These are phyloP conservation scores for Phytophthora rubi DNA, from an alignment of 352 stramenopile genomes.

Conservation along the genomic window DNA sequence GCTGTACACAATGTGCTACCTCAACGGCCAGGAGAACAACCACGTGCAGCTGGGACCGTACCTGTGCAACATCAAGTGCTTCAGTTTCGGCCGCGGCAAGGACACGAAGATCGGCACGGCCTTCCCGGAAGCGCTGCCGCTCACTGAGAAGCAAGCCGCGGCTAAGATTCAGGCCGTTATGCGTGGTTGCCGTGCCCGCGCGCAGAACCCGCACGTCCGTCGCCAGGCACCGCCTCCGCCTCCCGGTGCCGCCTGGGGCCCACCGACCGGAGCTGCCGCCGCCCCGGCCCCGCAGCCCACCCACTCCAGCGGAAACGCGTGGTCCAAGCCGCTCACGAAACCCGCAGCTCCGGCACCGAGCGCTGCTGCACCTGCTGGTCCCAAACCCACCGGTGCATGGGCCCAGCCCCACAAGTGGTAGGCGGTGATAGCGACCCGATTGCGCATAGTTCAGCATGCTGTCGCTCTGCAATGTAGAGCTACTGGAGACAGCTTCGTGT, in stretches of 20 bases:
- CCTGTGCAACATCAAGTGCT: slow-evolving; percentile 91
- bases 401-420: slow-evolving; percentile 73
- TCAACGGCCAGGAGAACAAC: slow-evolving; percentile 91
- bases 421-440: background rate
- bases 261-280: slow-evolving; percentile 40
- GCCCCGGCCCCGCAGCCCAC: slow-evolving; percentile 23
- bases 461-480: background rate
- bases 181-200: slow-evolving; percentile 52
- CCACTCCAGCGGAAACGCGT: slow-evolving; percentile 37
- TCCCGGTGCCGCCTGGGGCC: slow-evolving; percentile 45
- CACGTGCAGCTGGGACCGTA: slow-evolving; percentile 87
- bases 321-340: slow-evolving; percentile 36
- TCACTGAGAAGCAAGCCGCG: slow-evolving; percentile 76
- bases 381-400: slow-evolving; percentile 52
- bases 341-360: slow-evolving; percentile 9
- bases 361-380: slow-evolving; percentile 11
- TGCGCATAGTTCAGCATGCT: slow-evolving; percentile 15
- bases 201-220: slow-evolving; percentile 37
- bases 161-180: slow-evolving; percentile 77
- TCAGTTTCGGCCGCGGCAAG: slow-evolving; percentile 75
- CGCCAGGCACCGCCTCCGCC: slow-evolving; percentile 41
- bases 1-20: slow-evolving; percentile 96
- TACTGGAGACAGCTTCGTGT: slow-evolving; percentile 12
- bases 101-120: slow-evolving; percentile 83
- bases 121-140: slow-evolving; percentile 76